Evolutionary conservation across 176 grass and related monocot genomes (phyloP).

Genomic region (Avena insularis): DNA sequence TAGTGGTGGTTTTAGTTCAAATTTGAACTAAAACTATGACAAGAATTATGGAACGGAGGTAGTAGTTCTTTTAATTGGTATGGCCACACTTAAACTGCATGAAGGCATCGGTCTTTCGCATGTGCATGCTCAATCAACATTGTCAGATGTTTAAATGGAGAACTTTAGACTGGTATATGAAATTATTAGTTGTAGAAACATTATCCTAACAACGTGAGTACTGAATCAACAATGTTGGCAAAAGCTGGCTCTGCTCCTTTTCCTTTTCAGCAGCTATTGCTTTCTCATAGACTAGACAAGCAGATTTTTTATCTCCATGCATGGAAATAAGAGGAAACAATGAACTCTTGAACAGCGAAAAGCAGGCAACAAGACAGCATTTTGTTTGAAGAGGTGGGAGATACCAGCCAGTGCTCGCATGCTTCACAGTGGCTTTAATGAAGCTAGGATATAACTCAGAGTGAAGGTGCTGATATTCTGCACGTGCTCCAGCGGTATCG

Average conservation of each 20-base stretch:
- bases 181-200: neutral
- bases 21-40: too few relatives aligned
- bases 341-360: neutral
- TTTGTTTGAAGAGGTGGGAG: neutral
- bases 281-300: constrained; percentile 82
- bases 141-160: neutral
- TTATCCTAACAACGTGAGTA: constrained; percentile 60
- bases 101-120: neutral
- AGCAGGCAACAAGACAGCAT: neutral
- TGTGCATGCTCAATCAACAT: neutral
- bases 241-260: constrained; percentile 74
- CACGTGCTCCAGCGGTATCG: constrained; percentile 78
- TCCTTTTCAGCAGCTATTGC: constrained; percentile 73
- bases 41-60: too few relatives aligned
- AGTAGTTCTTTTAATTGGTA: neutral
- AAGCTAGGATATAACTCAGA: constrained; percentile 77
- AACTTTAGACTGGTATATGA: neutral
- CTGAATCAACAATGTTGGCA: constrained; percentile 73
- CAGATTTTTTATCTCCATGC: constrained; percentile 68
- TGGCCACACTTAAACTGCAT: neutral
- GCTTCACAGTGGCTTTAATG: constrained; percentile 88
- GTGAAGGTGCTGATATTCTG: constrained; percentile 84
- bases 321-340: constrained; percentile 30
- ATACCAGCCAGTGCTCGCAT: constrained; percentile 78
- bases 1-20: too few relatives aligned